Conservation (phyloP, 208 protist genomes). For the Lotmaria passim region DNA sequence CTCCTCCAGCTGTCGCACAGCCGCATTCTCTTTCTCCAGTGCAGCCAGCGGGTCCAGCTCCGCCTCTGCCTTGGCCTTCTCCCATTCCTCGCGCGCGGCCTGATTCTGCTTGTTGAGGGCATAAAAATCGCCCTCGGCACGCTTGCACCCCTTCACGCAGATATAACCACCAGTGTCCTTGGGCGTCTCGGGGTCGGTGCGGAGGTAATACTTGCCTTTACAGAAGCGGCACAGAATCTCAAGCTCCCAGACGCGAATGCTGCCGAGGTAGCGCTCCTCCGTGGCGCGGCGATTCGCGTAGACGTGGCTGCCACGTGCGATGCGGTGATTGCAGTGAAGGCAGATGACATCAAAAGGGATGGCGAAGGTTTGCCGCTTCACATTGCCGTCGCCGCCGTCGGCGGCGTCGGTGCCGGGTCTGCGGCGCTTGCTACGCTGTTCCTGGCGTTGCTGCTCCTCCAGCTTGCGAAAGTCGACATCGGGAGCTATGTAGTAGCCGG, state of each 20-base stretch:
- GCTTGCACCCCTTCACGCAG: constrained; percentile 66
- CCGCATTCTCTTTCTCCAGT: constrained; percentile 81
- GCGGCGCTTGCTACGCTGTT: constrained; percentile 53
- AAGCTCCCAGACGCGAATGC: constrained; percentile 80
- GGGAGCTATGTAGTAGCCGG: constrained; percentile 81
- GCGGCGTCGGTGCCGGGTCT: constrained; percentile 20
- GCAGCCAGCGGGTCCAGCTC: constrained; percentile 70
- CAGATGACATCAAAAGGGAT: constrained; percentile 86
- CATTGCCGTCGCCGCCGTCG: constrained; percentile 35
- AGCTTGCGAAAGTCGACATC: constrained; percentile 87
- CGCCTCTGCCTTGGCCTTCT: constrained; percentile 49
- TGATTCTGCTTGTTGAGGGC: constrained; percentile 76
- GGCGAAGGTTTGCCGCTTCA: constrained; percentile 82
- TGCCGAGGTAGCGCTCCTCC: constrained; percentile 59
- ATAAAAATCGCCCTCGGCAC: constrained; percentile 72
- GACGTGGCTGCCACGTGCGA: constrained; percentile 82
- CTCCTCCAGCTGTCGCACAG: constrained; percentile 62
- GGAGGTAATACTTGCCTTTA: constrained; percentile 66
- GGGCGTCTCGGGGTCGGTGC: constrained; percentile 76
- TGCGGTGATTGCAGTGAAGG: constrained; percentile 63
- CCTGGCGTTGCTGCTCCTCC: constrained; percentile 59
- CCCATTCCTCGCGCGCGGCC: constrained; percentile 50
- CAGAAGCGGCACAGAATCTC: constrained; percentile 83
- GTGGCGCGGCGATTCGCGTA: constrained; percentile 80
- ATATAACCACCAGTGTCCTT: constrained; percentile 86